Percentiles rank a stretch among this genome's conserved stretches.
Conservation (phyloP, 305 asterid species). For the Withania somnifera region DNA sequence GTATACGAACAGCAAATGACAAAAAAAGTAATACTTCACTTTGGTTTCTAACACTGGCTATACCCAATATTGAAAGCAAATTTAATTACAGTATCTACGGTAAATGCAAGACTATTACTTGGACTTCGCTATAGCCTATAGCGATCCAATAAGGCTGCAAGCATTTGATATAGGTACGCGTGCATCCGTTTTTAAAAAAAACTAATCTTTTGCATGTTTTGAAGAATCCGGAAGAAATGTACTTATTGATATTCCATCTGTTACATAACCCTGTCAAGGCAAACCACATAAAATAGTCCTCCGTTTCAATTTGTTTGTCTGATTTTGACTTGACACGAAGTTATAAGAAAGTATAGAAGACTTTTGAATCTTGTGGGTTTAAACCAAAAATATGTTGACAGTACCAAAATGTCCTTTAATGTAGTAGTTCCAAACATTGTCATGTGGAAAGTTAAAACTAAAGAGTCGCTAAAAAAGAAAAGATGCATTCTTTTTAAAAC, state of each 20-base stretch:
- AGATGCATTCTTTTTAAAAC: no score
- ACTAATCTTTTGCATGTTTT: neutral
- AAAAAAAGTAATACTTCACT: neutral
- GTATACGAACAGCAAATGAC: neutral
- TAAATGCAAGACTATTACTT: neutral
- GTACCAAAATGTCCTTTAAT: no score
- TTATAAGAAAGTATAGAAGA: no score
- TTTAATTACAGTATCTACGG: neutral
- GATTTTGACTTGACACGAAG: no score
- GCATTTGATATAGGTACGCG: neutral
- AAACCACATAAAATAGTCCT: neutral
- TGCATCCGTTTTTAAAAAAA: neutral
- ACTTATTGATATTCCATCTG: neutral
- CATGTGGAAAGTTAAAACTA: no score
- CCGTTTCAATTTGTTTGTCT: no score
- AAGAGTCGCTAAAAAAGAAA: no score
- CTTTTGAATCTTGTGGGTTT: no score
- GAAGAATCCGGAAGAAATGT: neutral
- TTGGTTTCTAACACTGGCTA: neutral
- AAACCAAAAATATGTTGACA: no score
- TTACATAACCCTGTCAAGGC: neutral
- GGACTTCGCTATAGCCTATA: neutral
- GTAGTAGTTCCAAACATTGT: no score
- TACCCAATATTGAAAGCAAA: neutral
- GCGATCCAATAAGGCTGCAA: neutral